Base-by-base conservation (phyloP, 257 asterid genomes). In the Ophiorrhiza pumila region DNA sequence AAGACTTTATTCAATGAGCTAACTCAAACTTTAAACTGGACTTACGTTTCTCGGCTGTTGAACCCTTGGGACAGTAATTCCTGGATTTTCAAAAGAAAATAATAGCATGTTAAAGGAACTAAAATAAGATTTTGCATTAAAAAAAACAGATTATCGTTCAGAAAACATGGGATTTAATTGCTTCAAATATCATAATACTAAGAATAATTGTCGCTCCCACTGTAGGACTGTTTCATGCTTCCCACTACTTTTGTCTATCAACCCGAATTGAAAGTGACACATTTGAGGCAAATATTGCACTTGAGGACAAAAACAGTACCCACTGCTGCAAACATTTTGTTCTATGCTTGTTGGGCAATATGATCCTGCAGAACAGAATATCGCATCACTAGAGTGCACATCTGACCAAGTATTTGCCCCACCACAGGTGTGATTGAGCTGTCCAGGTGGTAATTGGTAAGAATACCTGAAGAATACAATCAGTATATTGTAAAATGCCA, bases 321-420 rank as follows among this genome's bases (percentile, higher is more conserved):
- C 98, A 34, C 78, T 84, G 83, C 83, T 82, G 76, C 98, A 92
- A 64, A 91, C 79, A 69, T 17, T 68, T 76, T 80, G 80, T 62
- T 80, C 83, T 45, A 80, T 81, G 78, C 73, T 87, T 47, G 96
- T 73, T 77, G 95, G 97, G 84, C 98, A 92, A 78, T 83, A 87
- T 35, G 86, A 87, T 71, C 98, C 98, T 6, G 98, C 93, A 8
- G 89, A 80, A 74, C 98, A 92, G 77, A 92, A 90, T 71, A 92
- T 67, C 68, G 87, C 88, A 27, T 75, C 76, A 77, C 86, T 88
- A 23, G 87, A 68, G 31, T 74, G 71, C 59, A 89, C 88, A 79
- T 90, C 97, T 43, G 96, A 80, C 98, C 97, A 92, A 29, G 83
- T 73, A 81, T 90, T 84, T 63, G 98, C 98, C 74, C 98, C 98